phyloP scores from a whole-genome alignment of 2,329 filamentous ascomycete species.

The Fusarium sp. region DNA sequence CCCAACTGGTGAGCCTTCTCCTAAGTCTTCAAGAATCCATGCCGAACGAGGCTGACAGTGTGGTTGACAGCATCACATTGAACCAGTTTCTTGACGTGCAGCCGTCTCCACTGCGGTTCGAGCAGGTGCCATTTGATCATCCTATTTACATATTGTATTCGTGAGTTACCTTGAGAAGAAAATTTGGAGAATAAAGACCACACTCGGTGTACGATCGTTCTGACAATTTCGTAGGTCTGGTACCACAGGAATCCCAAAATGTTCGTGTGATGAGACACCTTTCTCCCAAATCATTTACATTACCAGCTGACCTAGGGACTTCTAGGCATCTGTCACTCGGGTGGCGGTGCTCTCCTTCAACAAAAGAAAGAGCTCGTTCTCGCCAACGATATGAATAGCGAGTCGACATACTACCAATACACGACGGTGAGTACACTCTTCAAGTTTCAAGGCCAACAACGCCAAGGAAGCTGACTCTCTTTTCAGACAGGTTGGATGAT shows the following conservation, averaged over 20 bases:
- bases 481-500: not conserved
- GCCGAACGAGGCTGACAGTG: too few relatives aligned
- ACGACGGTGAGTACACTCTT: not conserved
- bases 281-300: not conserved
- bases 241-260: not conserved
- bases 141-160: conserved; percentile 10
- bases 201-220: not conserved
- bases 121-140: conserved; percentile 5
- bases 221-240: not conserved
- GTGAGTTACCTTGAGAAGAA: not conserved
- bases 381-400: not conserved
- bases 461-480: too few relatives aligned
- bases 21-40: too few relatives aligned
- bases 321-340: not conserved
- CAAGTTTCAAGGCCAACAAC: too few relatives aligned
- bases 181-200: too few relatives aligned
- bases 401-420: not conserved
- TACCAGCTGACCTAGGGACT: not conserved
- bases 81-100: not conserved
- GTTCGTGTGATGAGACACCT: not conserved
- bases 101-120: not conserved
- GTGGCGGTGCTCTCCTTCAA: not conserved
- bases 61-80: too few relatives aligned
- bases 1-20: not conserved
- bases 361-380: not conserved